These are phyloP conservation scores for Jatropha podagrica DNA, from an alignment of 441 rosid species.

Conservation along the genomic window DNA sequence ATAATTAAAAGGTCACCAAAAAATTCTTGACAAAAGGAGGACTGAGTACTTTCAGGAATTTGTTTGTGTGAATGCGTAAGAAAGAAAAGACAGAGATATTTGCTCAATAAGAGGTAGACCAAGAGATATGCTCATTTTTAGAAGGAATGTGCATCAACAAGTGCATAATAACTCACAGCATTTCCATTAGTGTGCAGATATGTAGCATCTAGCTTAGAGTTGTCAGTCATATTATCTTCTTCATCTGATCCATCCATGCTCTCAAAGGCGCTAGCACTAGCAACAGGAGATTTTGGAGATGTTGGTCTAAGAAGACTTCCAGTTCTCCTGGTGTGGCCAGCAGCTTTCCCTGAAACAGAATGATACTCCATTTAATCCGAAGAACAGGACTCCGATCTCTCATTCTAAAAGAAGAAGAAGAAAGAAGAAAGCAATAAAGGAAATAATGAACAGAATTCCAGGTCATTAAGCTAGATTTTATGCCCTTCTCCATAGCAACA, in stretches of 20 bases:
- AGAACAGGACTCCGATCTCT: neutral
- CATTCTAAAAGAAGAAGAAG: neutral
- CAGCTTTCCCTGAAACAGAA: slow-evolving; percentile 55
- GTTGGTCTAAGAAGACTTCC: slow-evolving; percentile 70
- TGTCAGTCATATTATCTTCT: slow-evolving; percentile 72
- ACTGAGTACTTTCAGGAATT: neutral
- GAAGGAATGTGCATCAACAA: slow-evolving; percentile 6
- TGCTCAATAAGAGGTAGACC: neutral
- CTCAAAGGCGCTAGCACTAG: slow-evolving; percentile 90
- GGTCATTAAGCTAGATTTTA: neutral
- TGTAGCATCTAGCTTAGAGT: slow-evolving; percentile 52
- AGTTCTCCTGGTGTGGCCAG: slow-evolving; percentile 59
- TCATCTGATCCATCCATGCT: slow-evolving; percentile 92
- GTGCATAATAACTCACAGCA: slow-evolving; percentile 58
- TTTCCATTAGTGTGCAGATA: slow-evolving; percentile 72
- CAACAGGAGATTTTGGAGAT: slow-evolving; percentile 93
- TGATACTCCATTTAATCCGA: neutral
- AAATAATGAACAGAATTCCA: neutral
- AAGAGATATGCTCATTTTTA: neutral
- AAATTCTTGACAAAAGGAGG: no score
- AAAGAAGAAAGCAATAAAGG: neutral
- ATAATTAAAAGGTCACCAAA: neutral
- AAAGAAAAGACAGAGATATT: neutral
- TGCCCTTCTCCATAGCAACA: neutral
- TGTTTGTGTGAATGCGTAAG: neutral